Conservation (phyloP, 176 grass and related monocot species). For the Dactylis glomerata region DNA sequence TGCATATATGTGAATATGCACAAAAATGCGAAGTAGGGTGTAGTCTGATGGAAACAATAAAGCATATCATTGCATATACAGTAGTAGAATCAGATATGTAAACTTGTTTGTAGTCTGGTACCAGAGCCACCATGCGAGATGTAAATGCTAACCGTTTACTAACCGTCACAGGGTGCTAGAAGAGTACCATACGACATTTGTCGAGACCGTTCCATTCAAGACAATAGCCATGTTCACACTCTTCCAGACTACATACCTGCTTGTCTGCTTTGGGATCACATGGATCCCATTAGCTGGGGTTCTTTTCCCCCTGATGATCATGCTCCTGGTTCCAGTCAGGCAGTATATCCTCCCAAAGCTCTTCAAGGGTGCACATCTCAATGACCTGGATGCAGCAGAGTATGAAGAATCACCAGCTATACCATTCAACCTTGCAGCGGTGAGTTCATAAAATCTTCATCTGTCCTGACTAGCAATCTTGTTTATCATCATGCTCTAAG, state of each 20-base stretch:
- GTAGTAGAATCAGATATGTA: neutral
- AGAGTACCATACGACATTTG: constrained; percentile 88
- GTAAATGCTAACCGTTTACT: constrained; percentile 20
- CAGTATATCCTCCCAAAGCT: constrained; percentile 94
- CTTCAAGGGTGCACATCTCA: constrained; percentile 97
- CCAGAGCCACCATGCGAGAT: neutral
- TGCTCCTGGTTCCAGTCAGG: constrained; percentile 89
- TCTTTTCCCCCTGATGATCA: constrained; percentile 99
- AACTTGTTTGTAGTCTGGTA: neutral
- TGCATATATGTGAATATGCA: neutral
- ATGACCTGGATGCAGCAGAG: constrained; percentile 83
- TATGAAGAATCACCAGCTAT: constrained; percentile 90
- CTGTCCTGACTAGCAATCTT: neutral
- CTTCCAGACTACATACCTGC: constrained; percentile 79
- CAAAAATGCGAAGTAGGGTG: neutral
- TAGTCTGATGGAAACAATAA: neutral
- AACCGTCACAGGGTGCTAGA: constrained; percentile 79
- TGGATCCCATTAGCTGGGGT: constrained; percentile 98
- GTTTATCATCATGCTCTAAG: neutral
- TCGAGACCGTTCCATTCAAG: constrained; percentile 97
- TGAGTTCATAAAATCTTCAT: constrained; percentile 28
- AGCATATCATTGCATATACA: neutral
- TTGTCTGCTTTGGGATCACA: constrained; percentile 95
- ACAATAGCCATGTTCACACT: constrained; percentile 86
- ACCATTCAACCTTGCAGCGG: constrained; percentile 63